Conservation (phyloP, 371 early-diverging fungal genomes). For the Actinomortierella ambigua region DNA sequence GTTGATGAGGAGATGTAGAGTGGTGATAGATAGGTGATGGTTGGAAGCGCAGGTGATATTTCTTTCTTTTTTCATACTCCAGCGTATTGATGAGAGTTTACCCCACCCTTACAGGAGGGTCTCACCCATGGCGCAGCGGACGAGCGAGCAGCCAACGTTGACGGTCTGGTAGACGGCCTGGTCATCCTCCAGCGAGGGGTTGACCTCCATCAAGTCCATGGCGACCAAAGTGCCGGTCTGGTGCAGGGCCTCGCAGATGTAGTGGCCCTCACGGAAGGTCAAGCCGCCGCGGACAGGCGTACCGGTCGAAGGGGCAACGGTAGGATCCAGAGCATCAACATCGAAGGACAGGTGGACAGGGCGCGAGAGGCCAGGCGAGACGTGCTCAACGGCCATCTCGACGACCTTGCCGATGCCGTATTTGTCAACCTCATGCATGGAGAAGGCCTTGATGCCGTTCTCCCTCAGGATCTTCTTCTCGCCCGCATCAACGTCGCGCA, state of each 20-base stretch:
- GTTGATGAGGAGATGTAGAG: slow-evolving; percentile 11
- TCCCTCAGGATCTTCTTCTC: slow-evolving; percentile 86
- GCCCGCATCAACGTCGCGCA: slow-evolving; percentile 90
- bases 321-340: slow-evolving; percentile 95
- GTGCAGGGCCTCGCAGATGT: slow-evolving; percentile 88
- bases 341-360: slow-evolving; percentile 95
- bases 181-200: slow-evolving; percentile 85
- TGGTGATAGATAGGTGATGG: slow-evolving; percentile 4
- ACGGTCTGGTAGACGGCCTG: slow-evolving; percentile 81
- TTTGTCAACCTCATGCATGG: slow-evolving; percentile 96
- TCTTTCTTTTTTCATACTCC: background rate
- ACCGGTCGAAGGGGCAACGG: slow-evolving; percentile 93
- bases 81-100: background rate
- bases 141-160: slow-evolving; percentile 84
- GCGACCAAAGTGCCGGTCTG: slow-evolving; percentile 91
- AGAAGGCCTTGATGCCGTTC: slow-evolving; percentile 88
- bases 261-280: slow-evolving; percentile 90
- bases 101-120: slow-evolving; percentile 52
- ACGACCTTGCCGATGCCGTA: slow-evolving; percentile 95
- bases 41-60: background rate
- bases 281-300: slow-evolving; percentile 97
- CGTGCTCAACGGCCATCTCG: slow-evolving; percentile 91
- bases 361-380: slow-evolving; percentile 77
- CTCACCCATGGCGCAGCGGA: slow-evolving; percentile 84
- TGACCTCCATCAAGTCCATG: slow-evolving; percentile 93